These are phyloP conservation scores for Chrysopogon serrulatus DNA, from an alignment of 176 grass and related monocot species.

Conservation along the genomic window DNA sequence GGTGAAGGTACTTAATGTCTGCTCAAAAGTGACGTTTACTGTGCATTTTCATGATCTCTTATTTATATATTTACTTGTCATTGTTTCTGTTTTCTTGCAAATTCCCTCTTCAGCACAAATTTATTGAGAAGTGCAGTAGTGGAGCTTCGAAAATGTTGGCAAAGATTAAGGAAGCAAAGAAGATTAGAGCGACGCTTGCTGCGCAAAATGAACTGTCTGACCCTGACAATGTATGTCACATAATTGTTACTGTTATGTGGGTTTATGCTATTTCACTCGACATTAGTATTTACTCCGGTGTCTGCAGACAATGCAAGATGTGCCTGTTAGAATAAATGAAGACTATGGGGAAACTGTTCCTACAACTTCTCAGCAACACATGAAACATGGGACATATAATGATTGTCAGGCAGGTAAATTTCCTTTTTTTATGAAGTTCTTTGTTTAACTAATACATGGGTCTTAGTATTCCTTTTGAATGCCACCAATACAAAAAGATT, in stretches of 20 bases:
- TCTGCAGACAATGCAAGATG: constrained; percentile 41
- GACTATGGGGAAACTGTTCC: constrained; percentile 62
- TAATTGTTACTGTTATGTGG: neutral
- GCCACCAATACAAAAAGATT: neutral
- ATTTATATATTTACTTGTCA: constrained; percentile 21
- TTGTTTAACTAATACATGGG: neutral
- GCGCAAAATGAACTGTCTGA: constrained; percentile 39
- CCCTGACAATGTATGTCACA: constrained; percentile 53
- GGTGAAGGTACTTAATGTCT: constrained; percentile 74
- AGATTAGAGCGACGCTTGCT: constrained; percentile 67
- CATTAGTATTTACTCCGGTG: constrained; percentile 9
- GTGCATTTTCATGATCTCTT: constrained; percentile 22
- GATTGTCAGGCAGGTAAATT: constrained; percentile 48
- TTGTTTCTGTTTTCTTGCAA: neutral
- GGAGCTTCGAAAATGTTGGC: constrained; percentile 97
- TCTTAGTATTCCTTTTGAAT: neutral
- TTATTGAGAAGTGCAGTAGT: constrained; percentile 92
- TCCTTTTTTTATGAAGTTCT: neutral
- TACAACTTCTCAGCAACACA: constrained; percentile 39
- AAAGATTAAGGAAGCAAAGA: constrained; percentile 84
- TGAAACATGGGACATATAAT: constrained; percentile 36
- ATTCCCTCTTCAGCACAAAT: constrained; percentile 71
- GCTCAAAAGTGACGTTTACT: neutral
- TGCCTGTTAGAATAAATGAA: constrained; percentile 59
- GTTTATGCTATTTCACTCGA: neutral